These are phyloP conservation scores for Erysimum cheiranthoides DNA, from an alignment of 345 rosid genomes.

Conservation along the genomic window DNA sequence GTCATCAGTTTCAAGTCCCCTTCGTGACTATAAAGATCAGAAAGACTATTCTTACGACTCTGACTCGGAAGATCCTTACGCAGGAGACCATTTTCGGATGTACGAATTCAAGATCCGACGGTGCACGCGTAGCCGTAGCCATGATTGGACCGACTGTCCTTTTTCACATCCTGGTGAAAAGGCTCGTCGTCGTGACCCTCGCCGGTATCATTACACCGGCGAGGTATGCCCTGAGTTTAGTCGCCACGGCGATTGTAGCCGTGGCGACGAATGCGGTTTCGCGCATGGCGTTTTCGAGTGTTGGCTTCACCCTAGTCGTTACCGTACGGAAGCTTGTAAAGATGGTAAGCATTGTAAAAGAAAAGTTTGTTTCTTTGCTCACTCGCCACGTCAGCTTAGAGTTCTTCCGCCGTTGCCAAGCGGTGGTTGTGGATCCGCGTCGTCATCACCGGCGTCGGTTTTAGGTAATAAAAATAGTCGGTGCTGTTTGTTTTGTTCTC, in stretches of 20 bases:
- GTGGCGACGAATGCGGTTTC: slow-evolving; percentile 70
- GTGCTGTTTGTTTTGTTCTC: slow-evolving; percentile 63
- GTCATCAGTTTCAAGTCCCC: slow-evolving; percentile 27
- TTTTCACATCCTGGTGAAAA: slow-evolving; percentile 89
- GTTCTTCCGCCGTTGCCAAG: slow-evolving; percentile 49
- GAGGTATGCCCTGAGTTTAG: slow-evolving; percentile 69
- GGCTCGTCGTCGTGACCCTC: slow-evolving; percentile 88
- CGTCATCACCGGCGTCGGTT: slow-evolving; percentile 19
- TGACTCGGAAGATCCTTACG: slow-evolving; percentile 64
- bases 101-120: slow-evolving; percentile 92
- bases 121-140: slow-evolving; percentile 90
- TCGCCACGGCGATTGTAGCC: slow-evolving; percentile 65
- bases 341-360: slow-evolving; percentile 74
- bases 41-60: slow-evolving; percentile 38
- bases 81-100: slow-evolving; percentile 86
- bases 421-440: slow-evolving; percentile 18
- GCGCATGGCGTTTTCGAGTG: slow-evolving; percentile 82
- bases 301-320: slow-evolving; percentile 76
- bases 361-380: slow-evolving; percentile 79
- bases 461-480: slow-evolving; percentile 33
- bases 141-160: slow-evolving; percentile 98
- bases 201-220: slow-evolving; percentile 66
- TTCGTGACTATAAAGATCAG: slow-evolving; percentile 30
- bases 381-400: slow-evolving; percentile 68
- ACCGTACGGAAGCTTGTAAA: slow-evolving; percentile 77